Conservation (phyloP, 176 grass and related monocot genomes). For the Hsuehochloa calcarea region DNA sequence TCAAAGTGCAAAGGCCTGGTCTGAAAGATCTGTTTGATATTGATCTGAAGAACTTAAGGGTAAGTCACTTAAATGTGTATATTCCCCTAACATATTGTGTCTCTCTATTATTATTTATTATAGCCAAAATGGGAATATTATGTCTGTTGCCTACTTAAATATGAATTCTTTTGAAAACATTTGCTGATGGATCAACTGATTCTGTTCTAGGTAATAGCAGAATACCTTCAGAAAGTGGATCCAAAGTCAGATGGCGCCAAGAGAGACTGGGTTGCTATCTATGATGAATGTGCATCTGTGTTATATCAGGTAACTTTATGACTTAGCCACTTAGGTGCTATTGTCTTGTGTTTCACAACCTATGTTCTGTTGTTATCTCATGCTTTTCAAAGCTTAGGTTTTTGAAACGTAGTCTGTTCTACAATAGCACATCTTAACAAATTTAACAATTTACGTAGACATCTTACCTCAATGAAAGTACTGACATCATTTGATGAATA, state of each 20-base stretch:
- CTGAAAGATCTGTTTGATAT: constrained; percentile 98
- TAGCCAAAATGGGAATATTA: neutral
- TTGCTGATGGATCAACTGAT: constrained; percentile 30
- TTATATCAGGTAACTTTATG: constrained; percentile 74
- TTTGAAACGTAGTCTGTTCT: neutral
- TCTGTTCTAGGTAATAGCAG: constrained; percentile 80
- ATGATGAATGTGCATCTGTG: constrained; percentile 91
- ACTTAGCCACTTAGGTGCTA: neutral
- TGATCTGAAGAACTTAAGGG: constrained; percentile 98
- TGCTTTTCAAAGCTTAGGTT: constrained; percentile 2
- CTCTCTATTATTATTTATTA: neutral
- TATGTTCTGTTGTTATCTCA: constrained; percentile 13
- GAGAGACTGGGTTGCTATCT: constrained; percentile 99
- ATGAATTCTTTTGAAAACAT: constrained; percentile 26
- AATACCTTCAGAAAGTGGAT: constrained; percentile 98
- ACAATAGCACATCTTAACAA: neutral
- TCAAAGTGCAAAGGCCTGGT: constrained; percentile 98
- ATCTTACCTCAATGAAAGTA: neutral
- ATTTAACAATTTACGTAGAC: neutral
- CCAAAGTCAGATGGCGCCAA: constrained; percentile 98
- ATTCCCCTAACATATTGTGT: constrained; percentile 9
- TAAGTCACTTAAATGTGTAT: constrained; percentile 26
- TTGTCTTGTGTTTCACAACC: constrained; percentile 13
- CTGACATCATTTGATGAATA: neutral
- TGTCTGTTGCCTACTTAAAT: neutral